Percentiles rank a stretch among this genome's conserved stretches.
phyloP scores from a whole-genome alignment of 2,329 filamentous ascomycete species.

The Stachybotrys chlorohalonatus region DNA sequence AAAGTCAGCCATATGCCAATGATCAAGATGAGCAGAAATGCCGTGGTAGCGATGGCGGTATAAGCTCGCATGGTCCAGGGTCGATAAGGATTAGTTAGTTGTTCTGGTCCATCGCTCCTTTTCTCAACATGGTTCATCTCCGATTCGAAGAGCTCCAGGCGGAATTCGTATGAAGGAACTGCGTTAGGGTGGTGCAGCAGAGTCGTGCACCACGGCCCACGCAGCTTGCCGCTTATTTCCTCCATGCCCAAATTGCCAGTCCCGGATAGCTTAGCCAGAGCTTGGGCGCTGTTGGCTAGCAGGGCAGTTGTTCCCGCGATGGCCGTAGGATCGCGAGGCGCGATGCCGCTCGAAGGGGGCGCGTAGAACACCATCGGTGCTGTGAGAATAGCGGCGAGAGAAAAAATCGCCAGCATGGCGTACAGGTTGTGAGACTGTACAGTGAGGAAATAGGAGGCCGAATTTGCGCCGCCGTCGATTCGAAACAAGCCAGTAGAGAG shows the following conservation, averaged over 20 bases:
- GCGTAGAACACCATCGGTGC: slow-evolving; percentile 17
- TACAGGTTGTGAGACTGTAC: slow-evolving; percentile 12
- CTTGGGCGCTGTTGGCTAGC: slow-evolving; percentile 13
- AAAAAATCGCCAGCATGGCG: slow-evolving; percentile 12
- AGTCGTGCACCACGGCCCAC: slow-evolving; percentile 19
- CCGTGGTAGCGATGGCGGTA: slow-evolving; percentile 7
- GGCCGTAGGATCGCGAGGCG: slow-evolving; percentile 17
- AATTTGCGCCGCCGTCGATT: slow-evolving; percentile 9
- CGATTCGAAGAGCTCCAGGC: slow-evolving; percentile 9
- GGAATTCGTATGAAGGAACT: slow-evolving; percentile 13
- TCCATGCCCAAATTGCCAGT: slow-evolving; percentile 14
- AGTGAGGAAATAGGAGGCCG: slow-evolving; percentile 6
- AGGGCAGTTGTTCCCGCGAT: slow-evolving; percentile 15
- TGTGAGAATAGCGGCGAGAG: slow-evolving; percentile 8
- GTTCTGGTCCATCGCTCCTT: slow-evolving; percentile 5
- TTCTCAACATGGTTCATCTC: slow-evolving; percentile 3
- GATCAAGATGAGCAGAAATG: slow-evolving; percentile 8
- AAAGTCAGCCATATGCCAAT: slow-evolving; percentile 12
- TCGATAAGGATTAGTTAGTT: slow-evolving; percentile 9
- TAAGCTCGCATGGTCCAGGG: slow-evolving; percentile 14
- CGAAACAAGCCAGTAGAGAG: slow-evolving; percentile 17
- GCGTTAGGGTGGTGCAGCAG: slow-evolving; percentile 12
- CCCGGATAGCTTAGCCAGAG: slow-evolving; percentile 11
- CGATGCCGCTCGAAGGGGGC: slow-evolving; percentile 13
- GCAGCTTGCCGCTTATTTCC: slow-evolving; percentile 10